phyloP scores from a whole-genome alignment of 805 yeast species.

The Lachancea dasiensis region DNA sequence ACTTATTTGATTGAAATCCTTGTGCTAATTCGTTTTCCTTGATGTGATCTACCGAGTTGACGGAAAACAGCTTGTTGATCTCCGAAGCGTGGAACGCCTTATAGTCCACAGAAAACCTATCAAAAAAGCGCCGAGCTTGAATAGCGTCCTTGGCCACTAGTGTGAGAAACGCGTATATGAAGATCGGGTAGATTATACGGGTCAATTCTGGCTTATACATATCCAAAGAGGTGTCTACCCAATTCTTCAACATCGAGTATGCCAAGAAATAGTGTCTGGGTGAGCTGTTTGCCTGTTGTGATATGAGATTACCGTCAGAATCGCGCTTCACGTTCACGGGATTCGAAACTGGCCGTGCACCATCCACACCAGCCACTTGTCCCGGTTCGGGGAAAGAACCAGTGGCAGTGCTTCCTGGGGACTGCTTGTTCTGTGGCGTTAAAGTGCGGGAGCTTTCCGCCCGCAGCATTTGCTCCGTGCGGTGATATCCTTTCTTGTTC shows the following conservation, averaged over 20 bases:
- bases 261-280: conserved; percentile 77
- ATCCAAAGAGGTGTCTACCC: conserved; percentile 90
- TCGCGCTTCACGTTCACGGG: conserved; percentile 30
- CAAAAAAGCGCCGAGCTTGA: conserved; percentile 70
- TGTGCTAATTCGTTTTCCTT: conserved; percentile 77
- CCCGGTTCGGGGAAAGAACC: conserved; percentile 29
- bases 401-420: conserved; percentile 44
- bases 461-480: conserved; percentile 90
- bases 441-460: conserved; percentile 69
- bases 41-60: conserved; percentile 74
- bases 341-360: conserved; percentile 33
- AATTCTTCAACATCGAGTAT: conserved; percentile 69
- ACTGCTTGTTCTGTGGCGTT: conserved; percentile 43
- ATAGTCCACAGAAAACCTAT: conserved; percentile 69
- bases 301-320: conserved; percentile 23
- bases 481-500: conserved; percentile 87
- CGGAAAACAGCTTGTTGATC: conserved; percentile 61
- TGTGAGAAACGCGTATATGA: conserved; percentile 81
- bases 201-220: conserved; percentile 84
- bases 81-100: conserved; percentile 72
- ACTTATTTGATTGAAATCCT: conserved; percentile 66
- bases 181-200: conserved; percentile 84
- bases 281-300: conserved; percentile 23
- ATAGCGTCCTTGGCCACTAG: conserved; percentile 57
- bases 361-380: conserved; percentile 16